Evolutionary conservation across 225 moss, liverwort and hornwort species (phyloP), one percentile per base, ranked within the genome.

Genomic region (Polytrichum commune): DNA sequence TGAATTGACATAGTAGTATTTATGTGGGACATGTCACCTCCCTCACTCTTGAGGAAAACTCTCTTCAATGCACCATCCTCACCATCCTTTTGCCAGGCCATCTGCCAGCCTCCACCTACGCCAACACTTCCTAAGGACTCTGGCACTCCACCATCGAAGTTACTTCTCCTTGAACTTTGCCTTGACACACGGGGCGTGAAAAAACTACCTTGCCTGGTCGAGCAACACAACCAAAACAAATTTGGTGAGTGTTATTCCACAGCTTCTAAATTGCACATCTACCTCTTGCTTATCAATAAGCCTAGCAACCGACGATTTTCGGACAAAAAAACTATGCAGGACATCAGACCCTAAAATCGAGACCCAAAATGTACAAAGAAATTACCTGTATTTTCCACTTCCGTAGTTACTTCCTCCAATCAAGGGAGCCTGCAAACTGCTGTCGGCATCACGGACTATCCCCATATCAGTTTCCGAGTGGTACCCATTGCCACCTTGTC

Each of bases 101-200:
- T 81, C 77, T 98, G 98, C 98, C 98, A 98, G 23, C 98, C 98
- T 29, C 95, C 93, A 73, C 98, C 98, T 29, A 98, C 91, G 32
- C 98, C 95, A 20, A 90, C 84, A 62, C 89, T 88, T 33, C 90
- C 86, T 53, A 88, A 67, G 27, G 89, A 84, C 73, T 96, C 96
- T 16, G 92, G 80, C 63, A 84, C 75, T 33, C 80, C 76, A 57
- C 90, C 91, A 55, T 92, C 93, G 19, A 65, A 69, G 38, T 72
- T 80, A 46, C 81, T 55, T 24, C 79, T 79, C 78, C 80, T 89
- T 7, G 86, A 86, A 55, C 83, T 73, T 69, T 83, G 86, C 58
- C 84, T 69, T 22, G 84, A 84, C 3, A 87, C 57, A 30, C 73
- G 72, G 16, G 62, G 63, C 9, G 23, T 26, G 72, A 69, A 55